Evolutionary conservation across 1,284 basidiomycete species (phyloP).

Genomic region (Porodaedalea pini): DNA sequence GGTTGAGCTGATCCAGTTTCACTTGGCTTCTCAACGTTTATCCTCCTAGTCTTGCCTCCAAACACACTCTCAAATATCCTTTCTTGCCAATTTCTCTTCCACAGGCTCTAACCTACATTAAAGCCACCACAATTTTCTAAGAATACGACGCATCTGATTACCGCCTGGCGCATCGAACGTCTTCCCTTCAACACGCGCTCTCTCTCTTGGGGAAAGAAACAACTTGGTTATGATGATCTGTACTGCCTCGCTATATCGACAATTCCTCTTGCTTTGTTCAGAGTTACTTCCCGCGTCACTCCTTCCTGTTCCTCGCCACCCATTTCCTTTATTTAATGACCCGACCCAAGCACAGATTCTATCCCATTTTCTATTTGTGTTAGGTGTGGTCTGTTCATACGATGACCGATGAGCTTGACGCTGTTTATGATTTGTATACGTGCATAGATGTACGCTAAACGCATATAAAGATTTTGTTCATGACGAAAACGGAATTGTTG

Average conservation of each 20-base stretch:
- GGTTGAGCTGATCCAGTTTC: conserved; percentile 8
- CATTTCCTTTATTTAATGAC: neutral
- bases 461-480: neutral
- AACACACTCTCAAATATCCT: neutral
- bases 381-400: no score
- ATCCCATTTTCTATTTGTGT: no score
- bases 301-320: neutral
- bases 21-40: neutral
- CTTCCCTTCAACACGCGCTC: neutral
- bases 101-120: neutral
- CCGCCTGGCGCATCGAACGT: neutral
- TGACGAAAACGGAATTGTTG: neutral
- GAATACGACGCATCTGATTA: neutral
- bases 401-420: neutral
- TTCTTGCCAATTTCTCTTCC: neutral
- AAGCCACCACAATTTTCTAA: neutral
- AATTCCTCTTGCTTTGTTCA: neutral
- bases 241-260: neutral
- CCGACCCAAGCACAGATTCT: no score
- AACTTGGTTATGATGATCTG: neutral
- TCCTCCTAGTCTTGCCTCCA: neutral
- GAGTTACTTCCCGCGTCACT: neutral
- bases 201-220: neutral
- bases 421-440: neutral
- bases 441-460: neutral